A percentile compares a stretch with the other conserved stretches of the same genome.
Evolutionary conservation across 2,329 filamentous ascomycete genomes (phyloP).

Genomic region (Sporothrix sp.): DNA sequence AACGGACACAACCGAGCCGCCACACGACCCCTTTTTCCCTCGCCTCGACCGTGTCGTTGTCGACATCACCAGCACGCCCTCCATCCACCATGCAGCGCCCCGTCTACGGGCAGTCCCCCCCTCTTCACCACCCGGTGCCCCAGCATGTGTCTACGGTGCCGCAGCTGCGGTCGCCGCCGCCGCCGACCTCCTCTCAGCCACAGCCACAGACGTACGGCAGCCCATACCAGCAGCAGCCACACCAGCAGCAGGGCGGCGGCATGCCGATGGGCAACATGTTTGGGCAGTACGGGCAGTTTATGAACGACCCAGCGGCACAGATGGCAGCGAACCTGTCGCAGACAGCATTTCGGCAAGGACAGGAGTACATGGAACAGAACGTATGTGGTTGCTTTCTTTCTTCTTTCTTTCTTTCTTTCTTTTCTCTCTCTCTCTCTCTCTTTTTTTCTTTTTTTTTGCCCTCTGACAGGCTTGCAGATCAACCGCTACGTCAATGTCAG

Average conservation of each 20-base stretch:
- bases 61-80: not conserved
- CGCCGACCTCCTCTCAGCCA: constrained; percentile 59
- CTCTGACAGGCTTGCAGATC: constrained; percentile 28
- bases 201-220: constrained; percentile 55
- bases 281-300: constrained; percentile 79
- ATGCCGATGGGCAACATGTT: constrained; percentile 42
- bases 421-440: not conserved
- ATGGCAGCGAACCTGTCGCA: constrained; percentile 92
- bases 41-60: not conserved
- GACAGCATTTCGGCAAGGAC: constrained; percentile 80
- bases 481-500: constrained; percentile 81
- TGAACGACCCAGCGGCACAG: constrained; percentile 90
- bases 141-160: constrained; percentile 98
- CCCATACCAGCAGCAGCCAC: constrained; percentile 60
- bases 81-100: constrained; percentile 67
- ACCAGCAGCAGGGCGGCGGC: constrained; percentile 43
- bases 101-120: constrained; percentile 77
- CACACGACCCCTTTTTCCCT: not conserved
- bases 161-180: constrained; percentile 87
- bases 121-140: constrained; percentile 91
- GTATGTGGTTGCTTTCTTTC: constrained; percentile 35
- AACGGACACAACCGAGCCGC: not conserved
- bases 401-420: not conserved
- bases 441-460: not conserved
- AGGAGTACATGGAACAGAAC: constrained; percentile 93